Evolutionary conservation across 306 rosid genomes (phyloP), one percentile per base, ranked within the genome.

Genomic region (Bauhinia variegata): DNA sequence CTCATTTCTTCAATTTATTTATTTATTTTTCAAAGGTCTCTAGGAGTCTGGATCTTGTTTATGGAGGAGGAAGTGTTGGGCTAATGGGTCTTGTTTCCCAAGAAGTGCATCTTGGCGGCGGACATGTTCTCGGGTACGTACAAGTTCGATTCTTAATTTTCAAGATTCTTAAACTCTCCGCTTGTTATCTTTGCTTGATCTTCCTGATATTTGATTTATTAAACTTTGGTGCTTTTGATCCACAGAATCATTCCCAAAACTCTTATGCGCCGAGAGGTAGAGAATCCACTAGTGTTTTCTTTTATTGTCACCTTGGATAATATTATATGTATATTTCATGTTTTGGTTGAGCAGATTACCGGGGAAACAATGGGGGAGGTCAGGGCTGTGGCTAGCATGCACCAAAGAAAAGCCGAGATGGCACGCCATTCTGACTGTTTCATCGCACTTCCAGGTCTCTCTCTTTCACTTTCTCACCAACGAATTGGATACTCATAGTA

Each of bases 371-470:
- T 60, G 5, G 79, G 79, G 30, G 79, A 67, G 58, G 79, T 75
- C 68, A 70, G 65, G 70, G 36, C 74, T 13, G 79, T 75, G 14
- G 79, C 73, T 16, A 64, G 67, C 74, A 75, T 75, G 79, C 79
- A 75, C 42, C 74, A 75, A 12, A 67, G 79, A 55, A 75, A 75
- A 60, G 79, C 79, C 5, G 79, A 75, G 74, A 75, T 75, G 79
- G 55, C 74, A 61, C 79, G 79, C 63, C 68, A 67, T 39, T 75
- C 79, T 7, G 79, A 75, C 60, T 75, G 79, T 51, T 75, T 75
- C 54, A 75, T 75, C 60, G 79, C 79, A n/a, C 79, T 75, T 48
- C 79, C 79, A 34, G 79, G 79, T 75, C 33, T 38, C 78, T 13
- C 28, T 23, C 28, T 23, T 23, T 23, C 4, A 0, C 9, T 36